These are phyloP conservation scores for Zanthoxylum bungeanum DNA, from an alignment of 345 rosid genomes.

Conservation along the genomic window DNA sequence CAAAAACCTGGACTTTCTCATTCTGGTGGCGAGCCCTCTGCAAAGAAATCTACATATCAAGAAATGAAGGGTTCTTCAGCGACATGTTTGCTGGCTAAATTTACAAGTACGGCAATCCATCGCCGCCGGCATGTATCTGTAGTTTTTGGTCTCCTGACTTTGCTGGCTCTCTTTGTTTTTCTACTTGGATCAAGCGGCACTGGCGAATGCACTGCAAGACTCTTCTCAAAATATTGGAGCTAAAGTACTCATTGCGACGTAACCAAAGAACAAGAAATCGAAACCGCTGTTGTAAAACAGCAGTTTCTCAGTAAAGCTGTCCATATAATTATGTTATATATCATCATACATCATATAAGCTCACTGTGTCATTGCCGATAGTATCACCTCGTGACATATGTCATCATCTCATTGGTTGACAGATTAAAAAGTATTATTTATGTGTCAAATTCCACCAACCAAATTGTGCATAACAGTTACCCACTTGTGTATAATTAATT, in stretches of 20 bases:
- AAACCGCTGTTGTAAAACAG: slow-evolving; percentile 10
- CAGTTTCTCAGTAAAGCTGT: slow-evolving; percentile 8
- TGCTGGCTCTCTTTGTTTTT: slow-evolving; percentile 23
- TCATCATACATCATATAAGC: no score
- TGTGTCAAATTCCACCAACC: no score
- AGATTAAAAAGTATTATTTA: no score
- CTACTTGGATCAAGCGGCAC: slow-evolving; percentile 21
- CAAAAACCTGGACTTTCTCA: not conserved
- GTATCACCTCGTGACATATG: no score
- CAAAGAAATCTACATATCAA: not conserved
- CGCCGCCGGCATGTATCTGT: slow-evolving; percentile 4
- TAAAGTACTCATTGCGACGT: slow-evolving; percentile 24
- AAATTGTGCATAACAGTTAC: no score
- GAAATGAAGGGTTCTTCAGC: not conserved
- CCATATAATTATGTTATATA: no score
- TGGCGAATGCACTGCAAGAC: slow-evolving; percentile 17
- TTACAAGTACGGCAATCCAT: not conserved
- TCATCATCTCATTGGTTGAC: no score
- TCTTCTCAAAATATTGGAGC: slow-evolving; percentile 20
- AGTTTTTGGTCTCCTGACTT: slow-evolving; percentile 8
- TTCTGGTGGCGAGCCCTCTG: not conserved
- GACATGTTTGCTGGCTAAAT: slow-evolving; percentile 10
- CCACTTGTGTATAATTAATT: no score
- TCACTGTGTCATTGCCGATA: not conserved
- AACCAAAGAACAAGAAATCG: slow-evolving; percentile 1